Percentiles rank a stretch among this genome's conserved stretches.
These are phyloP conservation scores for Annulohypoxylon maeteangense DNA, from an alignment of 495 filamentous ascomycete species.

Conservation along the genomic window DNA sequence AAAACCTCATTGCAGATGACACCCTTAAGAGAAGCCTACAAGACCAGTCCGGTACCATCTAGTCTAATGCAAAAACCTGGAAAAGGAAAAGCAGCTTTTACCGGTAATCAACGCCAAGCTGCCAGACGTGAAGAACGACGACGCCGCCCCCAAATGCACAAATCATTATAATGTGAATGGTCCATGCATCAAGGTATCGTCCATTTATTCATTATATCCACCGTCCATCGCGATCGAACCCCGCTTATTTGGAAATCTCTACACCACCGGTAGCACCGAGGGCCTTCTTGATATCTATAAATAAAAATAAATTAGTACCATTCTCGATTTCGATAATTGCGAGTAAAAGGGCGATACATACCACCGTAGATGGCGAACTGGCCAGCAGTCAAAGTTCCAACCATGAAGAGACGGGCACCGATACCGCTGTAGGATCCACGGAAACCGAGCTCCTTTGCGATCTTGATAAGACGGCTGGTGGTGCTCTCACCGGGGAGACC, in stretches of 20 bases:
- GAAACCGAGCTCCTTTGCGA: constrained; percentile 91
- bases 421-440: constrained; percentile 90
- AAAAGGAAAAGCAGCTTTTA: constrained; percentile 36
- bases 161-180: not conserved
- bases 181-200: constrained; percentile 27
- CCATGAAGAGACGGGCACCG: constrained; percentile 91
- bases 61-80: constrained; percentile 45
- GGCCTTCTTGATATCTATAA: constrained; percentile 49
- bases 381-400: constrained; percentile 81
- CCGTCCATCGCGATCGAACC: not conserved
- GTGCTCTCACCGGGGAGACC: constrained; percentile 96
- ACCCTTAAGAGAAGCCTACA: constrained; percentile 43
- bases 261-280: constrained; percentile 80
- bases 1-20: constrained; percentile 30
- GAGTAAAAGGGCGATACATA: not conserved
- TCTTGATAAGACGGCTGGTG: constrained; percentile 91
- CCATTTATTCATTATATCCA: constrained; percentile 32
- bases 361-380: constrained; percentile 96
- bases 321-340: not conserved
- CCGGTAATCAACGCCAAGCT: constrained; percentile 32
- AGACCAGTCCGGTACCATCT: constrained; percentile 43
- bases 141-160: constrained; percentile 24
- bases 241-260: constrained; percentile 70
- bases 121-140: constrained; percentile 31
- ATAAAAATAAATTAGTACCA: not conserved